A percentile compares a stretch with the other conserved stretches of the same genome.
Conservation (phyloP, 164 flowering plant species). For the Umbilicus rupestris region DNA sequence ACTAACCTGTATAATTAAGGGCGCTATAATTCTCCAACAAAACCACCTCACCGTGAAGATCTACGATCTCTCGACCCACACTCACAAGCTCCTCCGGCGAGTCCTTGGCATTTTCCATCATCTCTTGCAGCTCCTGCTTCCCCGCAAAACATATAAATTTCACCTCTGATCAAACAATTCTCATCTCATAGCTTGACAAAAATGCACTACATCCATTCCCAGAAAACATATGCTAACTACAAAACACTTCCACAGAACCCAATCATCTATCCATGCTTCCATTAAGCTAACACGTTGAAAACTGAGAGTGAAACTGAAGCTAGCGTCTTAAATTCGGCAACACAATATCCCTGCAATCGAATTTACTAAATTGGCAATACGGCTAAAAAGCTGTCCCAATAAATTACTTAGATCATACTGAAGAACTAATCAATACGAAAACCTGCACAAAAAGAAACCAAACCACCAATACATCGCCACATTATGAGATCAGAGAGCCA, state of each 20-base stretch:
- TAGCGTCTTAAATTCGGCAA: not conserved
- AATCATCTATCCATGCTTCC: not conserved
- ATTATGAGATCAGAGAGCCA: no score
- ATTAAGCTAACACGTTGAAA: not conserved
- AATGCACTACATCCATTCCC: not conserved
- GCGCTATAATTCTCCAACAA: constrained; percentile 55
- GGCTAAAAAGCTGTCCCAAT: not conserved
- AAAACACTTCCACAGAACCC: not conserved
- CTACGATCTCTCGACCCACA: constrained; percentile 42
- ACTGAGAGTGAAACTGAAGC: not conserved
- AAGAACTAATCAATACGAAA: not conserved
- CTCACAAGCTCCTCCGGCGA: constrained; percentile 33
- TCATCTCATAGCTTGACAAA: not conserved
- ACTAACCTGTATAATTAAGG: constrained; percentile 55
- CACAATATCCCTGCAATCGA: not conserved
- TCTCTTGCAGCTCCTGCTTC: constrained; percentile 44
- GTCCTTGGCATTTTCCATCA: constrained; percentile 27
- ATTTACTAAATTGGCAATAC: not conserved
- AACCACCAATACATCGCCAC: not conserved
- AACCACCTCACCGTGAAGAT: constrained; percentile 67
- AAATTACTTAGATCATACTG: not conserved
- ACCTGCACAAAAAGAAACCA: not conserved
- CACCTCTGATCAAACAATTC: not conserved
- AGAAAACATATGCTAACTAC: not conserved
- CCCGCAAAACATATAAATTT: not conserved